Conservation (phyloP, 2,329 filamentous ascomycete species). For the Waltergamsia citrina region DNA sequence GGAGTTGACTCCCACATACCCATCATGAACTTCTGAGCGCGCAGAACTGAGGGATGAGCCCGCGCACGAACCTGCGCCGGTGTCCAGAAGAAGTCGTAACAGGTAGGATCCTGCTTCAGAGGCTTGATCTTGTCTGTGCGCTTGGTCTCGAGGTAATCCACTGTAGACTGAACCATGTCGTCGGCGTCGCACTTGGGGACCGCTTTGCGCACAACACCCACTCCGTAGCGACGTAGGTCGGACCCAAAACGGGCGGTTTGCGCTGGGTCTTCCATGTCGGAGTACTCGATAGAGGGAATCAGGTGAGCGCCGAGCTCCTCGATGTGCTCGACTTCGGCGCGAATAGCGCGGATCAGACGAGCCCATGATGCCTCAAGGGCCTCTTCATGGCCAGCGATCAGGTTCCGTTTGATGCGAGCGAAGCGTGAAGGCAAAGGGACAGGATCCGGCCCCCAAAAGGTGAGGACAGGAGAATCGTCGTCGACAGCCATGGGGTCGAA, state of each 20-base stretch:
- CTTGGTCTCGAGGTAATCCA: slow-evolving; percentile 35
- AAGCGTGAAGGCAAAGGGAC: slow-evolving; percentile 51
- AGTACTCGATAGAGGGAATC: slow-evolving; percentile 47
- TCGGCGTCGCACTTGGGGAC: slow-evolving; percentile 47
- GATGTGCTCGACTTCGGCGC: slow-evolving; percentile 41
- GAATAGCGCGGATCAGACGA: slow-evolving; percentile 40
- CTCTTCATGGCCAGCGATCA: slow-evolving; percentile 44
- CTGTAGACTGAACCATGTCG: slow-evolving; percentile 47
- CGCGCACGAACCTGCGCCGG: slow-evolving; percentile 60
- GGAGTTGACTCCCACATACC: slow-evolving; percentile 50
- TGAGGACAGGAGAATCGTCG: slow-evolving; percentile 42
- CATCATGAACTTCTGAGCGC: slow-evolving; percentile 58
- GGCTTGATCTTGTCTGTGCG: slow-evolving; percentile 15
- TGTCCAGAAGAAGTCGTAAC: slow-evolving; percentile 68
- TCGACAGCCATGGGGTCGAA: slow-evolving; percentile 9
- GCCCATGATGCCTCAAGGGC: slow-evolving; percentile 45
- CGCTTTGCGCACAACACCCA: slow-evolving; percentile 56
- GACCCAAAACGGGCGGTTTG: slow-evolving; percentile 44
- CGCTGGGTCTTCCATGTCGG: slow-evolving; percentile 34
- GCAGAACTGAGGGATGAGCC: slow-evolving; percentile 53
- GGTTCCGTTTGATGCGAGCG: slow-evolving; percentile 42
- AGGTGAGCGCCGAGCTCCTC: slow-evolving; percentile 37
- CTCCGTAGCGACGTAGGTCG: slow-evolving; percentile 51
- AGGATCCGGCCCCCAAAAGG: slow-evolving; percentile 47
- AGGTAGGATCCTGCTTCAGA: slow-evolving; percentile 44